These are phyloP conservation scores for Plasmodium chabaudi DNA, from an alignment of 169 alveolate species.

Conservation along the genomic window DNA sequence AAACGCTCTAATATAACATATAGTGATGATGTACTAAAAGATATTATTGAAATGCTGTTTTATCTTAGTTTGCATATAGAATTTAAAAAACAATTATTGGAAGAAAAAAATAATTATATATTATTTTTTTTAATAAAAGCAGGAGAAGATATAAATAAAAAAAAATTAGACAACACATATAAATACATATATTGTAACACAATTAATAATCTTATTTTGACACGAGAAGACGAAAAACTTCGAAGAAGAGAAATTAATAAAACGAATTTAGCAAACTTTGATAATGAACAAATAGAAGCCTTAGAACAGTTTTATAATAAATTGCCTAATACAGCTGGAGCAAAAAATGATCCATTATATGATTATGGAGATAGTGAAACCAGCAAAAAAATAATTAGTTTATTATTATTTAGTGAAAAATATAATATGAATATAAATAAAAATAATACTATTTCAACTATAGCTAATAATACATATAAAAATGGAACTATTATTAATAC, in stretches of 20 bases:
- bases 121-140: constrained; percentile 37
- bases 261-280: constrained; percentile 64
- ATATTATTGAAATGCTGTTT: constrained; percentile 64
- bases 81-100: constrained; percentile 56
- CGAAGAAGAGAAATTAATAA: constrained; percentile 72
- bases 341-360: constrained; percentile 58
- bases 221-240: constrained; percentile 60
- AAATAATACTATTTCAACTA: not conserved
- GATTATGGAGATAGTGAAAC: constrained; percentile 75
- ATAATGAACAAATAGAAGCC: constrained; percentile 71
- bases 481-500: constrained; percentile 66
- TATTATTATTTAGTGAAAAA: constrained; percentile 57
- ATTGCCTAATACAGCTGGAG: constrained; percentile 24
- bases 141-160: constrained; percentile 65
- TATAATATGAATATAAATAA: constrained; percentile 13
- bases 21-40: constrained; percentile 33
- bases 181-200: constrained; percentile 63
- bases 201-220: constrained; percentile 50
- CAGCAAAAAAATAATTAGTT: constrained; percentile 27
- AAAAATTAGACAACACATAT: constrained; percentile 65
- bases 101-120: constrained; percentile 51
- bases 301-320: constrained; percentile 72
- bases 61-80: constrained; percentile 68
- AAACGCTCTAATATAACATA: not conserved
- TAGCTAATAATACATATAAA: constrained; percentile 14